A percentile compares a stretch with the other conserved stretches of the same genome.
Conservation (phyloP, 2,329 filamentous ascomycete species). For the Fusarium caatingaense region DNA sequence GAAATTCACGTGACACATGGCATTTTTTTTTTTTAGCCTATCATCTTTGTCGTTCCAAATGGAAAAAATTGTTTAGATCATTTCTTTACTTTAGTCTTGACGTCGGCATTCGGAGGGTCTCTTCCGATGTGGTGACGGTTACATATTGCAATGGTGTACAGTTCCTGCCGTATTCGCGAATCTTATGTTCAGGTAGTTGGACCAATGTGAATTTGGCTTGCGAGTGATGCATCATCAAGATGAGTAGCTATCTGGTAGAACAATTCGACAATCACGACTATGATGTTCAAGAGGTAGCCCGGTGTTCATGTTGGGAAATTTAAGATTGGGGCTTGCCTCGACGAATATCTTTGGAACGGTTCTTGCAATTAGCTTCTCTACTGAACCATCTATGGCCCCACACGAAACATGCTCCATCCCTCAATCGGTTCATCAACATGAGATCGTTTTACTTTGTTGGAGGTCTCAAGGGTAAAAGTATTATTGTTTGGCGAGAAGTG, state of each 20-base stretch:
- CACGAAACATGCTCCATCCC: background rate
- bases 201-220: background rate
- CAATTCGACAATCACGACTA: background rate
- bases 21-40: too few relatives aligned
- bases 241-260: background rate
- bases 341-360: background rate
- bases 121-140: background rate
- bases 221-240: background rate
- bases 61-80: background rate
- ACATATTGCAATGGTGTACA: background rate
- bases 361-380: background rate
- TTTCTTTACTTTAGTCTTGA: background rate
- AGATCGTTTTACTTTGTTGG: background rate
- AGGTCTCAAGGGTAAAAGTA: background rate
- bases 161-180: background rate
- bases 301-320: background rate
- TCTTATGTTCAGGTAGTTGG: background rate
- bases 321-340: background rate
- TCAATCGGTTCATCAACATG: fast-evolving
- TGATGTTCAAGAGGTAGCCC: background rate
- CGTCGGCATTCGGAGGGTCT: background rate
- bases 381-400: background rate
- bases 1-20: too few relatives aligned
- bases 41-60: background rate
- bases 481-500: background rate